Conservation (phyloP, 768 basidiomycete genomes). For the Mrakia hoshinonis region DNA sequence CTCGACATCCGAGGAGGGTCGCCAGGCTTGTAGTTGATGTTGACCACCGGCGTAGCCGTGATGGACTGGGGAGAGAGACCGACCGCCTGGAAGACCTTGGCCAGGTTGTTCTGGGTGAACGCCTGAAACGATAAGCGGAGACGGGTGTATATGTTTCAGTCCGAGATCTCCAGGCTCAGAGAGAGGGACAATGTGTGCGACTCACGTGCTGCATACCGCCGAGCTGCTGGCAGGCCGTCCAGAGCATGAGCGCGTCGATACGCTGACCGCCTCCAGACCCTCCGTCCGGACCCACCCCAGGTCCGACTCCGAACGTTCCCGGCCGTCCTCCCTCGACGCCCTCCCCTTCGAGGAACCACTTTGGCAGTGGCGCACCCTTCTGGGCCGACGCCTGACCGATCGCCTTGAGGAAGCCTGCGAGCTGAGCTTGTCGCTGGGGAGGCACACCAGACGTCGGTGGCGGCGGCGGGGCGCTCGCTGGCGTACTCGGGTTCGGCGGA, state of each 20-base stretch:
- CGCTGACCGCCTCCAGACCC: slow-evolving; percentile 16
- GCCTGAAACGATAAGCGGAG: not conserved
- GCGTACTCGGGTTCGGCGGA: not conserved
- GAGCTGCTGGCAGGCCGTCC: not conserved
- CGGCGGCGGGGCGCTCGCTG: not conserved
- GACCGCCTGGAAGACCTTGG: not conserved
- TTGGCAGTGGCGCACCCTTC: not conserved
- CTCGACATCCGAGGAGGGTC: not conserved
- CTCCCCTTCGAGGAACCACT: slow-evolving; percentile 9
- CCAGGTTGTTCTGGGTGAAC: not conserved
- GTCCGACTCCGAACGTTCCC: slow-evolving; percentile 10
- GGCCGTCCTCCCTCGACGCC: slow-evolving; percentile 12
- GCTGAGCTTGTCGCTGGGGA: not conserved
- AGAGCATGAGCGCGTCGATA: not conserved
- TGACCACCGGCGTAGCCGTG: not conserved
- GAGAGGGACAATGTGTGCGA: not conserved
- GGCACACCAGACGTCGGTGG: not conserved
- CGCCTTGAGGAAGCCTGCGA: slow-evolving; percentile 2
- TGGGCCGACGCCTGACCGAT: not conserved
- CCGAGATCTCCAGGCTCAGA: not conserved
- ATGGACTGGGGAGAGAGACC: not conserved
- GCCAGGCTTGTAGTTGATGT: not conserved
- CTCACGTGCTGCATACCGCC: not conserved
- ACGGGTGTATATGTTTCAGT: not conserved
- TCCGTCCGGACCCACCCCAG: slow-evolving; percentile 11